Base-by-base conservation (phyloP, 768 basidiomycete species). In the Suillus plorans region DNA sequence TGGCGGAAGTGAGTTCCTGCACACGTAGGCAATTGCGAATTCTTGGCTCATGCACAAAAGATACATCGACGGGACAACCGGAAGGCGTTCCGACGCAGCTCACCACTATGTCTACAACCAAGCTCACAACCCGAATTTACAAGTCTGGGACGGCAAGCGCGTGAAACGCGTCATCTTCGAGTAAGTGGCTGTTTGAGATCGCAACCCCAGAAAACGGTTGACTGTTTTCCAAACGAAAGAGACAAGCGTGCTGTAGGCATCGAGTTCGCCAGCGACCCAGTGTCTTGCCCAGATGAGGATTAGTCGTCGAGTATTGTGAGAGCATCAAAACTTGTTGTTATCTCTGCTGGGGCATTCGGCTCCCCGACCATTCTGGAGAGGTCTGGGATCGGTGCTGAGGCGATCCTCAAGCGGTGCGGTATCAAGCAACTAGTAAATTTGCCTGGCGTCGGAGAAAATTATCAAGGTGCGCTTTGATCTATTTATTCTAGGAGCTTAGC, bases 361-460 rank as follows among this genome's bases (percentile, higher is more conserved):
- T 84, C 86, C 8, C 82, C 85, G 5, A 76, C 82, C 4, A 84
- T 88, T 42, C 74, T 87, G 9, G 85, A 87, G 69, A 78, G 86
- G 45, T 89, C 88, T 5, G 90, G 92, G 14, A 88, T 94, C 50
- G 91, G 91, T 9, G 81, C 83, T 2, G 69, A 73, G 20, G 70
- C 74, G 1, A 68, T 89, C 47, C 76, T 92, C 49, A 70, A 81
- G 50, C 76, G 75, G 37, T 76, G 83, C 62, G 80, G 79, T 13
- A 82, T 94, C 47, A 68, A 75, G 8, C 78, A 80, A 64, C 61
- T 85, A 37, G 80, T 90, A n/a, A 85, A 91, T 62, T 82, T 93
- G 13, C 89, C 90, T 1, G 89, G 88, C 16, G 91, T 94, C 2
- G 91, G 91, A 20, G 87, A 89, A 69, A 84, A 91, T 68, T 86